Evolutionary conservation across 139 green algal species (phyloP).

Genomic region (Chlamydomonas eustigma): DNA sequence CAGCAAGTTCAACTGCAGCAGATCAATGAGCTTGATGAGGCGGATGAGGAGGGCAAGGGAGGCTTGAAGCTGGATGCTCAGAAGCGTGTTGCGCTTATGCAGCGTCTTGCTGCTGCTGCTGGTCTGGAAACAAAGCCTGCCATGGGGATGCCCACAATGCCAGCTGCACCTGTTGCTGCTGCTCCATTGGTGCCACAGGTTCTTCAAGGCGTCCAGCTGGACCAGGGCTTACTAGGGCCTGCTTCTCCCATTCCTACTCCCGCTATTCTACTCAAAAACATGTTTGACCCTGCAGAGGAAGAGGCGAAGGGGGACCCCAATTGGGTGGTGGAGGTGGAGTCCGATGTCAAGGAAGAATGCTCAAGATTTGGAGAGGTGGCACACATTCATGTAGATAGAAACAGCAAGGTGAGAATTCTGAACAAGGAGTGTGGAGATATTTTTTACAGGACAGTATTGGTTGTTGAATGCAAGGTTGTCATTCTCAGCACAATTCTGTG

Average conservation of each 20-base stretch:
- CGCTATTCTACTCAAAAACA: constrained; percentile 90
- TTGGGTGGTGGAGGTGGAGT: constrained; percentile 86
- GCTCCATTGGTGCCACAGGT: constrained; percentile 15
- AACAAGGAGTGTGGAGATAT: background rate
- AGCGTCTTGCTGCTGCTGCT: constrained; percentile 66
- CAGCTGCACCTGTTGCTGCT: background rate
- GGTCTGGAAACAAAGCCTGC: constrained; percentile 32
- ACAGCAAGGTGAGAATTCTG: constrained; percentile 58
- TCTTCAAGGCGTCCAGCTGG: constrained; percentile 11
- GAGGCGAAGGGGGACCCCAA: constrained; percentile 61
- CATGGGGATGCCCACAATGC: constrained; percentile 1
- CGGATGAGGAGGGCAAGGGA: constrained; percentile 50
- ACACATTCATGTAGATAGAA: constrained; percentile 78
- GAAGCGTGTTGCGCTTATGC: constrained; percentile 78
- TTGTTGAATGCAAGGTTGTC: too few species aligned
- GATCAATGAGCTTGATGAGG: constrained; percentile 8
- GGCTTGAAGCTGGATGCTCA: constrained; percentile 72
- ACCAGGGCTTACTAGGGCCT: constrained; percentile 83
- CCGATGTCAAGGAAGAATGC: constrained; percentile 86
- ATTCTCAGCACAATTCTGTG: too few species aligned
- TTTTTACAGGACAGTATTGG: too few species aligned
- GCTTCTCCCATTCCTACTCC: constrained; percentile 84
- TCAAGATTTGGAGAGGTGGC: constrained; percentile 82
- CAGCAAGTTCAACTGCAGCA: background rate
- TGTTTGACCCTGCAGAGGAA: constrained; percentile 79